A percentile compares a stretch with the other conserved stretches of the same genome.
These are phyloP conservation scores for Didymella exigua DNA, from an alignment of 2,329 filamentous ascomycete genomes.

Conservation along the genomic window DNA sequence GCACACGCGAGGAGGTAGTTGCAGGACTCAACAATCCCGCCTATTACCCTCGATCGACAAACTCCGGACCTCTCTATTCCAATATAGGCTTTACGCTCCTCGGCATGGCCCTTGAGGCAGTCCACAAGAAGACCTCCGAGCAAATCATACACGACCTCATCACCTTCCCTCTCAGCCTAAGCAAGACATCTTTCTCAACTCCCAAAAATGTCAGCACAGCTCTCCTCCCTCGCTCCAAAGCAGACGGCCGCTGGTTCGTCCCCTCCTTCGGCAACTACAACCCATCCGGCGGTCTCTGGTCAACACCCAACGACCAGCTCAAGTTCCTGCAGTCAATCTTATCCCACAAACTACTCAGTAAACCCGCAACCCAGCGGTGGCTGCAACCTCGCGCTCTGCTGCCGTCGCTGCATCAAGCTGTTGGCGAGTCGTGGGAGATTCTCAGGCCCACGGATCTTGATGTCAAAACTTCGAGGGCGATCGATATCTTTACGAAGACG, in stretches of 20 bases:
- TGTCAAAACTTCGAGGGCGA: constrained; percentile 23
- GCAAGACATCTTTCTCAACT: constrained; percentile 20
- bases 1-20: constrained; percentile 26
- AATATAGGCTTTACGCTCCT: constrained; percentile 35
- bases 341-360: constrained; percentile 21
- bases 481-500: constrained; percentile 35
- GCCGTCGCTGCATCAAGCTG: constrained; percentile 28
- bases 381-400: constrained; percentile 29
- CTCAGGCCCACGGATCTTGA: constrained; percentile 26
- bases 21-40: constrained; percentile 30
- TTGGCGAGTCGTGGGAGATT: constrained; percentile 39
- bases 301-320: constrained; percentile 31
- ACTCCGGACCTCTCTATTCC: constrained; percentile 28
- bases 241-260: constrained; percentile 27
- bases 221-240: constrained; percentile 22
- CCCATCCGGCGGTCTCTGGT: constrained; percentile 36
- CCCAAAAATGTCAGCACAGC: constrained; percentile 20
- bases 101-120: constrained; percentile 29
- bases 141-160: constrained; percentile 31
- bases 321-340: constrained; percentile 27
- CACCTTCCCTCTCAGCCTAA: constrained; percentile 25
- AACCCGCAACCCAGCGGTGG: constrained; percentile 27
- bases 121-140: constrained; percentile 26
- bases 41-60: constrained; percentile 24
- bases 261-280: constrained; percentile 33